A percentile compares a stretch with the other conserved stretches of the same genome.
Conservation (phyloP, 768 basidiomycete species). For the Pisolithus marmoratus region DNA sequence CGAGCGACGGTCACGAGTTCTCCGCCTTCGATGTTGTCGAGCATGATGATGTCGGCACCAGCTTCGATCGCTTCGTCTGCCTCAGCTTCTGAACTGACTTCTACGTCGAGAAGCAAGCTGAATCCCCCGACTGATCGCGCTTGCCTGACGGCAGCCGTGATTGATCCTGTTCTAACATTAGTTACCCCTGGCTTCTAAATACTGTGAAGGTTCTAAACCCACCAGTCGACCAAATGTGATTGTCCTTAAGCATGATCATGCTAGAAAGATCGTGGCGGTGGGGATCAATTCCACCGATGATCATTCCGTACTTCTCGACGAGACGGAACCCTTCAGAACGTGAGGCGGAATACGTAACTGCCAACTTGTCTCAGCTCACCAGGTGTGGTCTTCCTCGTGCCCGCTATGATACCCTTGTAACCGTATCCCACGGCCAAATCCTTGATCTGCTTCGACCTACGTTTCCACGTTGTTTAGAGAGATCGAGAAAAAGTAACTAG, state of each 20-base stretch:
- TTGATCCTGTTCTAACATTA: slow-evolving; percentile 58
- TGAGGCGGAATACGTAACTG: neutral
- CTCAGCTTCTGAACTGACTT: slow-evolving; percentile 82
- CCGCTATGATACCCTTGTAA: slow-evolving; percentile 85
- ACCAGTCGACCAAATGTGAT: slow-evolving; percentile 98
- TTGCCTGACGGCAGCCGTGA: slow-evolving; percentile 77
- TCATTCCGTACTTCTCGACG: slow-evolving; percentile 98
- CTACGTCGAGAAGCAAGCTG: slow-evolving; percentile 86
- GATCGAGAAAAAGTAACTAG: neutral
- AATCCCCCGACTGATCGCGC: slow-evolving; percentile 92
- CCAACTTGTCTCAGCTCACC: slow-evolving; percentile 32
- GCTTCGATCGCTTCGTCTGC: slow-evolving; percentile 97
- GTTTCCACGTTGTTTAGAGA: neutral
- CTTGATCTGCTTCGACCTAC: slow-evolving; percentile 76
- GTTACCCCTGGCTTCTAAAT: slow-evolving; percentile 1
- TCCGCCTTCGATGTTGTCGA: slow-evolving; percentile 85
- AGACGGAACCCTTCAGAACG: slow-evolving; percentile 72
- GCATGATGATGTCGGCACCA: slow-evolving; percentile 93
- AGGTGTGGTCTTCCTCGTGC: slow-evolving; percentile 96
- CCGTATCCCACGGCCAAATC: slow-evolving; percentile 74
- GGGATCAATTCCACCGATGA: slow-evolving; percentile 93
- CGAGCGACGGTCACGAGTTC: slow-evolving; percentile 64
- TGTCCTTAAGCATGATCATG: slow-evolving; percentile 99
- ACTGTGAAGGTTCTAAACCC: slow-evolving; percentile 12
- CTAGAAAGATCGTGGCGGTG: slow-evolving; percentile 96